A percentile compares a stretch with the other conserved stretches of the same genome.
These are phyloP conservation scores for Allium sativum DNA, from an alignment of 106 monocot species.

Conservation along the genomic window DNA sequence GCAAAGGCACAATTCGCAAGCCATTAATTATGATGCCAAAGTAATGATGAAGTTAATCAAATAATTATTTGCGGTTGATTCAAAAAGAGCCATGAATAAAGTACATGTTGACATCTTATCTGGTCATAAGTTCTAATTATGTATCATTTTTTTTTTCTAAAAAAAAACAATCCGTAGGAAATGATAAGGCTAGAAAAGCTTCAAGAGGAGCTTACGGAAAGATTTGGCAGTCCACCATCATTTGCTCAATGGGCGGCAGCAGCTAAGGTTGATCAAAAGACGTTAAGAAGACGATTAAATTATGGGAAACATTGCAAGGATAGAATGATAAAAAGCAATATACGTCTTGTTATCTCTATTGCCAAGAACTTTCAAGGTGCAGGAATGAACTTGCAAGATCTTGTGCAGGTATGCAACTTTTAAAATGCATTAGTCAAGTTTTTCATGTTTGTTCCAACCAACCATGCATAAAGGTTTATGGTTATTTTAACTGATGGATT, in stretches of 20 bases:
- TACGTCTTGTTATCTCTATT: constrained; percentile 95
- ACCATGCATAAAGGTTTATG: not conserved
- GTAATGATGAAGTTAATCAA: too few relatives aligned
- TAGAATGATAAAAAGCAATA: constrained; percentile 92
- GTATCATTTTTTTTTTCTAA: not conserved
- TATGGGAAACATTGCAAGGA: constrained; percentile 72
- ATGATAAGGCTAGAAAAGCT: constrained; percentile 60
- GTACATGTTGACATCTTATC: not conserved
- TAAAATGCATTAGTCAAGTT: not conserved
- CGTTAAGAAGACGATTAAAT: constrained; percentile 50
- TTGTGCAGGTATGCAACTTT: constrained; percentile 70
- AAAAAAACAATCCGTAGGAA: constrained; percentile 21
- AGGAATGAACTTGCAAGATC: constrained; percentile 84
- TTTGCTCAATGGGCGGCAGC: constrained; percentile 84
- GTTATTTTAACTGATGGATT: not conserved
- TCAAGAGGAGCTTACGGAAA: constrained; percentile 47
- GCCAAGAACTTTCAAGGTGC: constrained; percentile 81
- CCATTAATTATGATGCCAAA: too few relatives aligned
- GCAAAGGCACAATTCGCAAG: too few relatives aligned
- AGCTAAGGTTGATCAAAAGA: constrained; percentile 56
- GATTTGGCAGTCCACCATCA: constrained; percentile 60
- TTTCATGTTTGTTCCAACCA: not conserved
- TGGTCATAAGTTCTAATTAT: not conserved
- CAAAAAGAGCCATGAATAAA: not conserved
- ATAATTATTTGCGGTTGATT: not conserved